These are phyloP conservation scores for Mortierella sp. DNA, from an alignment of 371 early-diverging fungal genomes.

Conservation along the genomic window DNA sequence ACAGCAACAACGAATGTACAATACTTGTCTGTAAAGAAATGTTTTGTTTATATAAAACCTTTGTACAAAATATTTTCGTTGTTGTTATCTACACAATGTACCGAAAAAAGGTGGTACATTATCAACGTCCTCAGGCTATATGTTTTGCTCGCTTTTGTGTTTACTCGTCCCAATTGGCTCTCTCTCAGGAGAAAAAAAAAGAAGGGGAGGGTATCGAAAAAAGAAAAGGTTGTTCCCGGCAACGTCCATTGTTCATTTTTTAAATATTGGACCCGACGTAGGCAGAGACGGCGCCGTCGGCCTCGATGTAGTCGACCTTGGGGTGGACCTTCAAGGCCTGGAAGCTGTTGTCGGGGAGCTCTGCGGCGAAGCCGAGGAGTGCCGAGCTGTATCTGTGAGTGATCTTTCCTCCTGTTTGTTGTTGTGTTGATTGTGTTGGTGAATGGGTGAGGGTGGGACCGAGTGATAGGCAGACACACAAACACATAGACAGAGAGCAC, in stretches of 20 bases:
- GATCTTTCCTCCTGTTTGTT: conserved; percentile 35
- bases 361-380: conserved; percentile 57
- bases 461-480: neutral
- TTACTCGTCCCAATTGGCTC: neutral
- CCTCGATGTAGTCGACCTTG: conserved; percentile 60
- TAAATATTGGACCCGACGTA: conserved; percentile 49
- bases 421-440: neutral
- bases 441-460: neutral
- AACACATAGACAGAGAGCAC: no score
- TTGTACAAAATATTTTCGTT: conserved; percentile 6
- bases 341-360: conserved; percentile 59
- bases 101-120: no score
- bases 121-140: no score
- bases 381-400: conserved; percentile 38
- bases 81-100: neutral
- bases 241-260: neutral
- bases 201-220: no score
- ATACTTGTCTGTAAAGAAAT: no score
- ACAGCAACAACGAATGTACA: no score
- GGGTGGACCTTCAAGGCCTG: conserved; percentile 48
- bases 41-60: neutral
- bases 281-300: conserved; percentile 67
- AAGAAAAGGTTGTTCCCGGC: neutral
- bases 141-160: neutral
- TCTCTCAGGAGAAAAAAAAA: no score